A percentile compares a stretch with the other conserved stretches of the same genome.
Evolutionary conservation across 306 rosid species (phyloP).

Genomic region (Astragalus membranaceus): DNA sequence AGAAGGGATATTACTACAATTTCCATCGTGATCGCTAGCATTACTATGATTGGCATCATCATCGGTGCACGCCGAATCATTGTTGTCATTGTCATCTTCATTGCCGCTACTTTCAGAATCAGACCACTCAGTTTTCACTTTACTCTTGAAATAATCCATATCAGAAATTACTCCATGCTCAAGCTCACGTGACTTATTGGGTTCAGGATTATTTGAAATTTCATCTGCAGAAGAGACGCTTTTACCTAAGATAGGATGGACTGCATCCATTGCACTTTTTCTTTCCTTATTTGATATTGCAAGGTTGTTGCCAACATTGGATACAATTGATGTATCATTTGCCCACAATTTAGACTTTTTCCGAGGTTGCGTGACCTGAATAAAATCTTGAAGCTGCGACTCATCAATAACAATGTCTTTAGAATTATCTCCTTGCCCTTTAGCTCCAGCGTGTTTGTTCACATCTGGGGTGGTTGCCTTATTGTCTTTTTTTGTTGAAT

Average conservation of each 20-base stretch:
- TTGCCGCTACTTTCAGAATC: slow-evolving; percentile 60
- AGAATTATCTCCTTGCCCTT: slow-evolving; percentile 20
- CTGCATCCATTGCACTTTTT: slow-evolving; percentile 14
- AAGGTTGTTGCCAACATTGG: slow-evolving; percentile 29
- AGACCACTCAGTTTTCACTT: slow-evolving; percentile 69
- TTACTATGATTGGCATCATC: slow-evolving; percentile 20
- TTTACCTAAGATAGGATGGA: slow-evolving; percentile 16
- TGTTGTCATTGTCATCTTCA: slow-evolving; percentile 21
- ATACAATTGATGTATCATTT: slow-evolving; percentile 45
- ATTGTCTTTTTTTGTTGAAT: slow-evolving; percentile 43
- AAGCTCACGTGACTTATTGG: slow-evolving; percentile 20
- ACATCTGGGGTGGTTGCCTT: slow-evolving; percentile 25
- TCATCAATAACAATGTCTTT: slow-evolving; percentile 36
- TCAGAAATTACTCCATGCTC: slow-evolving; percentile 48
- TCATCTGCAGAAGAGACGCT: slow-evolving; percentile 22
- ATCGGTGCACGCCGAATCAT: slow-evolving; percentile 39
- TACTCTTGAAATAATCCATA: slow-evolving; percentile 83
- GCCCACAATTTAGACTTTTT: slow-evolving; percentile 77
- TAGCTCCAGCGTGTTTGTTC: slow-evolving; percentile 22
- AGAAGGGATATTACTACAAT: slow-evolving; percentile 9
- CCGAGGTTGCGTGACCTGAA: slow-evolving; percentile 84
- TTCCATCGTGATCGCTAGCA: slow-evolving; percentile 11
- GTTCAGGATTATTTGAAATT: slow-evolving; percentile 7
- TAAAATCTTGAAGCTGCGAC: slow-evolving; percentile 63
- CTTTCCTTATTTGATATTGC: slow-evolving; percentile 23